phyloP scores from a whole-genome alignment of 495 filamentous ascomycete species.

The Podospora appendiculata region DNA sequence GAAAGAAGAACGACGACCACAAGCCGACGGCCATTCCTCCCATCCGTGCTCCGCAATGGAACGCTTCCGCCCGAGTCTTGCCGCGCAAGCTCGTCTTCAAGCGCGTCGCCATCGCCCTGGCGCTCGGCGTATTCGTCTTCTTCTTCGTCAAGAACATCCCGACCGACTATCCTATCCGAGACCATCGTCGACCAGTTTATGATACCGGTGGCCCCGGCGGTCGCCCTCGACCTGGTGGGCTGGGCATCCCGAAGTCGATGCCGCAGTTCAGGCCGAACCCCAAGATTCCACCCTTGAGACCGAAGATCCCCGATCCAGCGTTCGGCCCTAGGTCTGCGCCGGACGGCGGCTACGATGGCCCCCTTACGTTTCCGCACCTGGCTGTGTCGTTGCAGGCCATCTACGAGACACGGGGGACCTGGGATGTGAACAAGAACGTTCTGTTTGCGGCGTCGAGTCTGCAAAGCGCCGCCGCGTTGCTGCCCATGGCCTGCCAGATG shows the following conservation, averaged over 20 bases:
- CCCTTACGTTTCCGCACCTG: constrained; percentile 29
- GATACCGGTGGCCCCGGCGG: constrained; percentile 13
- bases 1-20: constrained; percentile 46
- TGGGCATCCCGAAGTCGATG: constrained; percentile 10
- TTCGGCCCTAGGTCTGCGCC: background rate
- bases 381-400: constrained; percentile 31
- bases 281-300: background rate
- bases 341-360: constrained; percentile 27
- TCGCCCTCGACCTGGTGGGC: background rate
- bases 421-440: constrained; percentile 42
- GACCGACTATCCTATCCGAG: constrained; percentile 20
- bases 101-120: constrained; percentile 26
- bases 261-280: constrained; percentile 11
- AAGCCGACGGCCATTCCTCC: constrained; percentile 20
- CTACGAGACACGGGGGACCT: constrained; percentile 25
- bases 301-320: background rate
- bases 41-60: constrained; percentile 24
- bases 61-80: constrained; percentile 11
- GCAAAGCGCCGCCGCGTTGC: constrained; percentile 43
- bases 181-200: constrained; percentile 22
- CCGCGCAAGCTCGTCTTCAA: constrained; percentile 27
- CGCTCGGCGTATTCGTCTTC: constrained; percentile 25
- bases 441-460: constrained; percentile 52
- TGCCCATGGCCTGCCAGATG: constrained; percentile 60
- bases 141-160: constrained; percentile 39